Conservation (phyloP, 106 monocot genomes). For the Allium sativum region DNA sequence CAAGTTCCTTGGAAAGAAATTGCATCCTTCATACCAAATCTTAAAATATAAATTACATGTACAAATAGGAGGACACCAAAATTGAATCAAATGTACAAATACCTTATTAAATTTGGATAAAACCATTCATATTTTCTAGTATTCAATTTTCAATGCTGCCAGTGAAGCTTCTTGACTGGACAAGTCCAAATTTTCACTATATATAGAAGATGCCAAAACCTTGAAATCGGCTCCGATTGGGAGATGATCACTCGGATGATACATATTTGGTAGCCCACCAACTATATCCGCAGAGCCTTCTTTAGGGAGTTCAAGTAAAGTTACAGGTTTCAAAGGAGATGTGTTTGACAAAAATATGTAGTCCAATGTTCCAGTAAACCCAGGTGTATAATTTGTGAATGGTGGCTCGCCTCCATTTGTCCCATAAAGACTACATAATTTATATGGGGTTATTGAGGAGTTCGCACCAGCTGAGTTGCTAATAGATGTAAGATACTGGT, state of each 20-base stretch:
- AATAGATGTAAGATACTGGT: constrained; percentile 37
- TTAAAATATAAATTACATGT: too few species aligned
- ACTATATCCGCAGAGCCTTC: constrained; percentile 34
- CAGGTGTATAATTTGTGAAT: constrained; percentile 92
- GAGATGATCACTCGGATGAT: constrained; percentile 83
- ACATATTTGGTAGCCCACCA: constrained; percentile 70
- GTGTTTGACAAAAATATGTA: constrained; percentile 64
- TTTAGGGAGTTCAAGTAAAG: constrained; percentile 52
- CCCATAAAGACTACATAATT: constrained; percentile 59
- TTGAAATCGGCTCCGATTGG: constrained; percentile 91
- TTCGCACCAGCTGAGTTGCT: constrained; percentile 3
- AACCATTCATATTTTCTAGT: neutral
- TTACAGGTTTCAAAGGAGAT: constrained; percentile 38
- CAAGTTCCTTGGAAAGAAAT: too few species aligned
- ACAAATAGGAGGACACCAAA: too few species aligned
- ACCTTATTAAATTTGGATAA: too few species aligned
- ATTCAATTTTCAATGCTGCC: constrained; percentile 6
- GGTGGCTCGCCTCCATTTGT: constrained; percentile 69
- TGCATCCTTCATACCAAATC: too few species aligned
- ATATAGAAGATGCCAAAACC: neutral
- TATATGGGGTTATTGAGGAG: constrained; percentile 8
- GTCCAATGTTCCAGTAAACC: constrained; percentile 84
- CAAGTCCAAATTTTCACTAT: neutral
- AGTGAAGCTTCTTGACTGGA: neutral
- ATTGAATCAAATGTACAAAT: too few species aligned